phyloP scores from a whole-genome alignment of 441 rosid species.

The Geranium incanum region DNA sequence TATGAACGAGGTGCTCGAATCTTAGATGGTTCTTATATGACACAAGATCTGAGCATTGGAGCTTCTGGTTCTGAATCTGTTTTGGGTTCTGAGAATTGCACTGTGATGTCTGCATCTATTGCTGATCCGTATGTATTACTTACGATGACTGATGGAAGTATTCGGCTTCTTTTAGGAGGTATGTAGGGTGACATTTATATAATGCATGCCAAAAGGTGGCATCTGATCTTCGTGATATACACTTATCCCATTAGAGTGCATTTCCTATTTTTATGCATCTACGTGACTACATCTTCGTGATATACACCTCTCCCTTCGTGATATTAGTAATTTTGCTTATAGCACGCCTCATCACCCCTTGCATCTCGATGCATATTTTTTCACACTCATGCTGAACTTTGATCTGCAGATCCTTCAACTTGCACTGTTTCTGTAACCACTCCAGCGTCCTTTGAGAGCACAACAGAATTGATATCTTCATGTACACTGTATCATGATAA shows the following conservation, averaged over 20 bases:
- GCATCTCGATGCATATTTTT: neutral
- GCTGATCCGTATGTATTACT: constrained; percentile 88
- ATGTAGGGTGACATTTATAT: constrained; percentile 22
- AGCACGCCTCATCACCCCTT: too few relatives aligned
- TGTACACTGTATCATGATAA: constrained; percentile 90
- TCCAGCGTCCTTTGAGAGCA: constrained; percentile 61
- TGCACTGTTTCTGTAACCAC: constrained; percentile 69
- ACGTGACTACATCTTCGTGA: too few relatives aligned
- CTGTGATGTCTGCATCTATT: constrained; percentile 76
- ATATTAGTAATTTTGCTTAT: too few relatives aligned
- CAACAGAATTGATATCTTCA: constrained; percentile 58
- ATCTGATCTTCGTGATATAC: constrained; percentile 10
- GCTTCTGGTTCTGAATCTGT: constrained; percentile 60
- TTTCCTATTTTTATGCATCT: neutral
- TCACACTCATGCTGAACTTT: constrained; percentile 26
- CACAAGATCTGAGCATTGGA: constrained; percentile 79
- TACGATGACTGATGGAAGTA: constrained; percentile 84
- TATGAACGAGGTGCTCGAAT: constrained; percentile 89
- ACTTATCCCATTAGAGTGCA: neutral
- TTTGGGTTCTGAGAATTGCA: constrained; percentile 60
- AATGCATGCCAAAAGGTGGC: constrained; percentile 1
- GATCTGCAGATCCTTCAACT: constrained; percentile 69
- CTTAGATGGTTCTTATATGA: constrained; percentile 94
- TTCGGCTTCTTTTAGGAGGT: constrained; percentile 94
- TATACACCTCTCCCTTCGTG: too few relatives aligned